phyloP scores from a whole-genome alignment of 192 early-diverging fungal species.

The Chytriomyces confervae region DNA sequence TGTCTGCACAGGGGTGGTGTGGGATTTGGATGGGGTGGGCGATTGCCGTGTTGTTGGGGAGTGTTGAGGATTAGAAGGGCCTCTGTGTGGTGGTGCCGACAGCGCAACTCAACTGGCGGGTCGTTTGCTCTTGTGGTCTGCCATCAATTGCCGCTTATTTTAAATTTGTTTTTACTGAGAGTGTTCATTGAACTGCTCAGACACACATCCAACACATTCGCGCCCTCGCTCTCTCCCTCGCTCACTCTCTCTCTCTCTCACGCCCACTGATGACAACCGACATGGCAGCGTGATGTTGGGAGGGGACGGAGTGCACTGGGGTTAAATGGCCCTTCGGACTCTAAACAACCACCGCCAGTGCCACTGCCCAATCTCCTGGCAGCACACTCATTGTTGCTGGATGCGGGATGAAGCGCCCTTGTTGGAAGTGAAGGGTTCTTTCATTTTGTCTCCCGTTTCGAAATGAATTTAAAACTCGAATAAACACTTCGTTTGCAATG shows the following conservation, averaged over 20 bases:
- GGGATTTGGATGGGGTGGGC: neutral
- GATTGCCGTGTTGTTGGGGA: neutral
- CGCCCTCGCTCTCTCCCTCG: neutral
- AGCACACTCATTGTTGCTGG: too few relatives aligned
- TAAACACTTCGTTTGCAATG: too few relatives aligned
- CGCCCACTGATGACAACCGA: neutral
- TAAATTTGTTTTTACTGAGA: too few relatives aligned
- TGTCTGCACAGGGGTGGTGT: constrained; percentile 58
- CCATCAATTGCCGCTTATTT: neutral
- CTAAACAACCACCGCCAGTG: too few relatives aligned
- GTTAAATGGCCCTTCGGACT: too few relatives aligned
- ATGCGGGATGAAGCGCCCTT: too few relatives aligned
- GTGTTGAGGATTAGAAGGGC: neutral
- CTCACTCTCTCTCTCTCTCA: neutral
- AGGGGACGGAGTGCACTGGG: too few relatives aligned
- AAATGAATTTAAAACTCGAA: too few relatives aligned
- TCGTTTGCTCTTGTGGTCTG: constrained; percentile 20
- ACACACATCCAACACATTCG: neutral
- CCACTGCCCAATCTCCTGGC: too few relatives aligned
- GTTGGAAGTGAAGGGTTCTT: too few relatives aligned
- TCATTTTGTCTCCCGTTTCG: too few relatives aligned
- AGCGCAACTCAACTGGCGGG: constrained; percentile 8
- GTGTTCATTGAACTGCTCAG: neutral
- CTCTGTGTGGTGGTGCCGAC: neutral
- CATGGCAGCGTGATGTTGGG: neutral